These are phyloP conservation scores for Bipolaris oryzae DNA, from an alignment of 2,329 filamentous ascomycete genomes.

Conservation along the genomic window DNA sequence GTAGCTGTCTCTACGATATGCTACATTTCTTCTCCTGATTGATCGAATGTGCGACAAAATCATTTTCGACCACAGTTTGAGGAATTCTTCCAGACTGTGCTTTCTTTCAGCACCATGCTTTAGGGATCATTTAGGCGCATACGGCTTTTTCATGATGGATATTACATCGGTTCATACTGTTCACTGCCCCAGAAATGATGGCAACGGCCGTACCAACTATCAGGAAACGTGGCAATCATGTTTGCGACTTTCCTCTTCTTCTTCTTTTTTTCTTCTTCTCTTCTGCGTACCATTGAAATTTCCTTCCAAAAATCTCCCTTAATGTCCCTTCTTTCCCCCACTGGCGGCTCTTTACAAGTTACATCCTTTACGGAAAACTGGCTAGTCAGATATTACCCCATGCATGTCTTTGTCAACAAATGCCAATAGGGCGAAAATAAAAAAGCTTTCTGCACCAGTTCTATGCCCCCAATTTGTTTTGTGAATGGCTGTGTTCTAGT, in stretches of 20 bases:
- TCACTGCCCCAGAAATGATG: constrained; percentile 1
- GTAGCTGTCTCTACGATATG: neutral
- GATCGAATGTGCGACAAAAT: constrained; percentile 5
- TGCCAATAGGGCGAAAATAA: constrained; percentile 20
- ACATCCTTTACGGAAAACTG: constrained; percentile 5
- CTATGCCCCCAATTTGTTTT: neutral
- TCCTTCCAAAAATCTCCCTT: constrained; percentile 7
- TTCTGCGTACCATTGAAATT: constrained; percentile 7
- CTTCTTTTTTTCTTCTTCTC: neutral
- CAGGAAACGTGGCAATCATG: neutral
- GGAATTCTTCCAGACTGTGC: neutral
- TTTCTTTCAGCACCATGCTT: constrained; percentile 1
- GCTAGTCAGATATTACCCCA: constrained; percentile 1
- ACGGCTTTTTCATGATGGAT: neutral
- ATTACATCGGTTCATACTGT: constrained; percentile 1
- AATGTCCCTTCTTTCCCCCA: constrained; percentile 1
- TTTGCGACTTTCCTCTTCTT: constrained; percentile 3
- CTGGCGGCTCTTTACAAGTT: constrained; percentile 1
- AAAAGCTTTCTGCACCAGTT: constrained; percentile 18
- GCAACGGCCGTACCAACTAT: neutral
- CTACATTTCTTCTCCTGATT: constrained; percentile 3
- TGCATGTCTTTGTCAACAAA: constrained; percentile 15
- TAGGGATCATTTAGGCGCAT: neutral
- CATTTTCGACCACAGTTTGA: neutral
- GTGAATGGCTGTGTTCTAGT: neutral